Evolutionary conservation across 257 asterid species (phyloP).

Genomic region (Fraxinus excelsior): DNA sequence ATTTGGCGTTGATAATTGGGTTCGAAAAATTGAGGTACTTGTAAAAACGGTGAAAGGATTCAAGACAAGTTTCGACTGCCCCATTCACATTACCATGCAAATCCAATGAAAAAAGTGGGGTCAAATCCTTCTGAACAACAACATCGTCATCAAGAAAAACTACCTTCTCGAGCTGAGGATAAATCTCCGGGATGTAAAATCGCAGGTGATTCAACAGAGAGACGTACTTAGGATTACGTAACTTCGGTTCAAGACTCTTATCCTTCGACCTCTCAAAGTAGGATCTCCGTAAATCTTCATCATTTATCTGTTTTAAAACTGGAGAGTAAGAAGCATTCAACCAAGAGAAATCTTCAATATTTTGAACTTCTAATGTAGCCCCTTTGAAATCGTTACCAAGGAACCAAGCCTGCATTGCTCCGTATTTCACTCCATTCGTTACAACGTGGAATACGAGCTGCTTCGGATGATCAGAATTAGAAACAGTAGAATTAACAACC

Average conservation of each 20-base stretch:
- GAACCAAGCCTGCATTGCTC: slow-evolving; percentile 57
- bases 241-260: slow-evolving; percentile 30
- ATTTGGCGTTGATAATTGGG: slow-evolving; percentile 22
- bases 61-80: slow-evolving; percentile 31
- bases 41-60: slow-evolving; percentile 21
- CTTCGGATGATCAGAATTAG: slow-evolving; percentile 52
- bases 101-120: slow-evolving; percentile 22
- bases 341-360: slow-evolving; percentile 46
- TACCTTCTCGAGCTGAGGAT: slow-evolving; percentile 52
- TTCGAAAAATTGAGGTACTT: slow-evolving; percentile 22
- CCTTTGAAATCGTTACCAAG: slow-evolving; percentile 45
- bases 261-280: slow-evolving; percentile 35
- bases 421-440: slow-evolving; percentile 41
- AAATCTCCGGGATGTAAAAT: slow-evolving; percentile 53
- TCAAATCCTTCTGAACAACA: slow-evolving; percentile 50
- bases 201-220: slow-evolving; percentile 48
- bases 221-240: slow-evolving; percentile 40
- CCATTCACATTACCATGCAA: slow-evolving; percentile 30
- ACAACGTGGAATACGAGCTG: slow-evolving; percentile 58
- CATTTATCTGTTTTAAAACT: slow-evolving; percentile 37
- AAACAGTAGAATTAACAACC: slow-evolving; percentile 49
- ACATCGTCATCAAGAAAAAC: slow-evolving; percentile 60
- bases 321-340: slow-evolving; percentile 50
- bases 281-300: slow-evolving; percentile 23
- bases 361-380: slow-evolving; percentile 50